Percentiles rank a stretch among this genome's conserved stretches.
Conservation (phyloP, 768 basidiomycete genomes). For the Russula brevipes region DNA sequence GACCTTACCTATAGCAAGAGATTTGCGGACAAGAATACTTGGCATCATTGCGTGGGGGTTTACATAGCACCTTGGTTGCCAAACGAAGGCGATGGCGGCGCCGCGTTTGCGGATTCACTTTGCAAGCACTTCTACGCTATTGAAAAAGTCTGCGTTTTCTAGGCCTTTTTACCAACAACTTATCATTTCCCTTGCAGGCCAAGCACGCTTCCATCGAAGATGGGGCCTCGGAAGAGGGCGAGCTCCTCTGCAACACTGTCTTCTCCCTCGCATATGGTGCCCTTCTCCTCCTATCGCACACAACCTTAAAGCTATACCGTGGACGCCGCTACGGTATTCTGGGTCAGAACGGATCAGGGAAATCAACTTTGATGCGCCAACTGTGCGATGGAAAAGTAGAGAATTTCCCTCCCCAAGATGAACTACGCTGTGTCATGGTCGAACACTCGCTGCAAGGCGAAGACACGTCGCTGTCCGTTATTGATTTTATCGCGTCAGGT, state of each 20-base stretch:
- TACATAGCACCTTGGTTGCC: constrained; percentile 70
- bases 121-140: constrained; percentile 71
- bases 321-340: constrained; percentile 94
- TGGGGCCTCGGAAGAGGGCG: constrained; percentile 63
- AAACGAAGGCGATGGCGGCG: constrained; percentile 39
- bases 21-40: constrained; percentile 49
- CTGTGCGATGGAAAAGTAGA: constrained; percentile 93
- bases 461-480: constrained; percentile 72
- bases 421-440: constrained; percentile 91
- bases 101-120: constrained; percentile 55
- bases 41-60: constrained; percentile 66
- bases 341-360: constrained; percentile 94
- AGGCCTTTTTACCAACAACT: constrained; percentile 7
- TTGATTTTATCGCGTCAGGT: constrained; percentile 90
- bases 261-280: constrained; percentile 97
- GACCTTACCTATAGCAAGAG: constrained; percentile 65
- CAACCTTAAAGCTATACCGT: constrained; percentile 80
- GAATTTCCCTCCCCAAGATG: constrained; percentile 86
- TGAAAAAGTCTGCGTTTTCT: constrained; percentile 47
- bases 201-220: constrained; percentile 46
- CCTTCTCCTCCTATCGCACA: constrained; percentile 89
- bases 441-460: constrained; percentile 96
- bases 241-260: constrained; percentile 84
- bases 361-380: constrained; percentile 93
- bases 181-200: constrained; percentile 37